Base-by-base conservation (phyloP, 2,329 filamentous ascomycete genomes). In the Pseudogymnoascus sp. region DNA sequence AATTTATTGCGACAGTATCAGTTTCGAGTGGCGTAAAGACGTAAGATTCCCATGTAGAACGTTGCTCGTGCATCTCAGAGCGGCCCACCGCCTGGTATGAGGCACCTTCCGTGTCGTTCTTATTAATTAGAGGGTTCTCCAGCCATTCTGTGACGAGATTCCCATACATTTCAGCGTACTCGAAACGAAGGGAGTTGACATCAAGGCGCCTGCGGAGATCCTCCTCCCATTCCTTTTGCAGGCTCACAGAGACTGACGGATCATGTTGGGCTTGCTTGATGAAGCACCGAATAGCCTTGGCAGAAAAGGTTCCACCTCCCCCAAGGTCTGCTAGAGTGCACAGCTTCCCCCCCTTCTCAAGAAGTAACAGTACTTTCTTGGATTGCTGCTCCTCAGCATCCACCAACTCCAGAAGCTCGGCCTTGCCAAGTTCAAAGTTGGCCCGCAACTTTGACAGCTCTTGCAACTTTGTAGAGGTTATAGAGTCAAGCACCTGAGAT, bases 151-250 rank as follows among this genome's bases (percentile, higher is more conserved):
- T 79, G 14, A 83, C 78, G 32, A 86, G 69, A 25, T 75, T 70
- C 25, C 79, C 78, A 67, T 84, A 85, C 25, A 85, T 75, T 2
- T 75, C 73, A 1, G 81, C 81, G 67, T 82, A 80, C 12, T 80
- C 75, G 65, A 82, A 78, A 62, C 79, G 82, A 60, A 78, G 73
- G 14, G 75, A 74, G 61, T 81, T 74, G 9, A 77, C 73, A 9
- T 74, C 69, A 6, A 85, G 66, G 41, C 78, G 76, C 25, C 74
- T 69, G 34, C 76, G 72, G n/a, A 85, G 65, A 35, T 75, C 72
- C 9, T 69, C 65, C 63, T 83, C 76, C 69, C 77, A 81, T 47
- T 75, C 74, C 1, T 69, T 66, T 11, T 84, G 66, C 34, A 77
- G 74, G 12, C 67, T 61, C 12, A 75, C 67, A 0, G 80, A 78